A percentile compares a stretch with the other conserved stretches of the same genome.
Evolutionary conservation across 2,329 filamentous ascomycete species (phyloP).

Genomic region (Cercospora beticola): DNA sequence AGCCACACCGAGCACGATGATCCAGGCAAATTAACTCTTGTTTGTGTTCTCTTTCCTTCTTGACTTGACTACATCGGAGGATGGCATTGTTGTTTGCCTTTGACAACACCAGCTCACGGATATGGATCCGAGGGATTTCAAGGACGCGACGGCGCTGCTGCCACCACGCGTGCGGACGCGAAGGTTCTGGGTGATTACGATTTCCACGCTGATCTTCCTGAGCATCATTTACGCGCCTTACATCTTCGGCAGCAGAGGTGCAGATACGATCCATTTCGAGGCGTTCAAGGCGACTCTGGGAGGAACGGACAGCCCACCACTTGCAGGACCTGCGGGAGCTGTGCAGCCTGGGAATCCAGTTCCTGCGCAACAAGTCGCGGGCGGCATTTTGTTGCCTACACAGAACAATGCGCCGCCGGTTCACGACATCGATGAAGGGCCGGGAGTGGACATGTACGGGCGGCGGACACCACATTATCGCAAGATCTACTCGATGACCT

Average conservation of each 20-base stretch:
- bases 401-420: background rate
- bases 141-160: background rate
- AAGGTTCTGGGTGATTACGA: background rate
- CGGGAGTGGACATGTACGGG: background rate
- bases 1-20: conserved; percentile 1
- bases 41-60: background rate
- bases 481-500: conserved; percentile 45
- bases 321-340: background rate
- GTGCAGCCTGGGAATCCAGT: background rate
- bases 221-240: background rate
- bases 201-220: background rate
- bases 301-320: background rate
- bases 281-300: background rate
- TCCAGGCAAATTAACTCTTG: background rate
- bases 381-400: background rate
- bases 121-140: conserved; percentile 7
- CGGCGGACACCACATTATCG: conserved; percentile 3
- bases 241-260: background rate
- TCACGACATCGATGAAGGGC: background rate
- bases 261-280: background rate
- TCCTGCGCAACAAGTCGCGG: background rate
- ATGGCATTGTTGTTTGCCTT: background rate
- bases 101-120: background rate
- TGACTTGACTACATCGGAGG: background rate
- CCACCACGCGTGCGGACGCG: conserved; percentile 1